These are phyloP conservation scores for Cordyceps militaris DNA, from an alignment of 2,329 filamentous ascomycete species.

Conservation along the genomic window DNA sequence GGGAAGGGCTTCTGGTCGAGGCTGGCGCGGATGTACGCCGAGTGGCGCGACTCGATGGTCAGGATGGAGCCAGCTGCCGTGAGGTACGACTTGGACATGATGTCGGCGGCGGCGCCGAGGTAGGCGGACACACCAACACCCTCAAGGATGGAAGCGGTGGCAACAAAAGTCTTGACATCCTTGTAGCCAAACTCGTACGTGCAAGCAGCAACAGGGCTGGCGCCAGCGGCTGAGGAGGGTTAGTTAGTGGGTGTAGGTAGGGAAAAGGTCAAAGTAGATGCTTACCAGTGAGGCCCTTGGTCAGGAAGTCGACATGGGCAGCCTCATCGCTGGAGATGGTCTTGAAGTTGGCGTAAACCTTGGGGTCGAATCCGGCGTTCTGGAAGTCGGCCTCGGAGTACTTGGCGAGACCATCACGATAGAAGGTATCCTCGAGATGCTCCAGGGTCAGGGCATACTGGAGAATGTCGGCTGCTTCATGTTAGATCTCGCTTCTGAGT, in stretches of 20 bases:
- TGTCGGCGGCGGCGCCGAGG: conserved; percentile 61
- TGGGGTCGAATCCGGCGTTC: conserved; percentile 49
- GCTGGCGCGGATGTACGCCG: conserved; percentile 62
- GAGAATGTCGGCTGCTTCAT: conserved; percentile 12
- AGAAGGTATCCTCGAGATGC: conserved; percentile 67
- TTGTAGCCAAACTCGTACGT: conserved; percentile 66
- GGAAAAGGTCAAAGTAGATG: conserved; percentile 26
- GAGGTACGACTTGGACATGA: conserved; percentile 54
- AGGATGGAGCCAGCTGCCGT: conserved; percentile 62
- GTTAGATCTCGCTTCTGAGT: conserved; percentile 6
- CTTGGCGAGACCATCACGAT: conserved; percentile 61
- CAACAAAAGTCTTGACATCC: conserved; percentile 59
- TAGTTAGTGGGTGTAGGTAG: not conserved
- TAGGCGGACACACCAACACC: conserved; percentile 68
- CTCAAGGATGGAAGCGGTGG: conserved; percentile 63
- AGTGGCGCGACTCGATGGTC: conserved; percentile 66
- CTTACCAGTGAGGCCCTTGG: conserved; percentile 16
- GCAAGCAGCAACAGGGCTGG: conserved; percentile 61
- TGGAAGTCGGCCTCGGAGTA: conserved; percentile 59
- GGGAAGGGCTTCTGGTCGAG: conserved; percentile 53
- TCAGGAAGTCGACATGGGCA: conserved; percentile 31
- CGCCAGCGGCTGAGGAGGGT: conserved; percentile 52
- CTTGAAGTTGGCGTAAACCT: conserved; percentile 53
- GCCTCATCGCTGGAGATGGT: conserved; percentile 56
- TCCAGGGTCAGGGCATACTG: conserved; percentile 58